A percentile compares a stretch with the other conserved stretches of the same genome.
Evolutionary conservation across 163 green algal genomes (phyloP).

Genomic region (Coccomyxa subellipsoidea): DNA sequence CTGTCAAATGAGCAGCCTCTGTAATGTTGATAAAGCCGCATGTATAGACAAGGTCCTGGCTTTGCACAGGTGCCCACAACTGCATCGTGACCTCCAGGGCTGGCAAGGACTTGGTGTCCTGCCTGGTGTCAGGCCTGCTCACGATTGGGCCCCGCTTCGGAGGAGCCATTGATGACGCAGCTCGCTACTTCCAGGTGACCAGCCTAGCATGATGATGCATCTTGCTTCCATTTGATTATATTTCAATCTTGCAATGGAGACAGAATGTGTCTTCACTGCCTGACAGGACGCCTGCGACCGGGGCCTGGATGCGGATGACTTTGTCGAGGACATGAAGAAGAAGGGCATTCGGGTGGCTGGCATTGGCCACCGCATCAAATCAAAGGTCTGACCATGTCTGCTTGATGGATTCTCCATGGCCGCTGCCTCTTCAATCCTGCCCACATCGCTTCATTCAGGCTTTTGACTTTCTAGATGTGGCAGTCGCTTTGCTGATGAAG

Average conservation of each 20-base stretch:
- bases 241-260: no score
- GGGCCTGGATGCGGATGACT: conserved; percentile 59
- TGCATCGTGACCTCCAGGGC: conserved; percentile 85
- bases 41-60: not conserved
- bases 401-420: no score
- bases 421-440: no score
- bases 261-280: no score
- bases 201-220: not conserved
- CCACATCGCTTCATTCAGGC: no score
- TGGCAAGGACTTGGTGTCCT: conserved; percentile 88
- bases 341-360: conserved; percentile 84
- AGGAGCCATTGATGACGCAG: conserved; percentile 89
- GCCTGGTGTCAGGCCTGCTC: conserved; percentile 83
- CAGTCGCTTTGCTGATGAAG: no score
- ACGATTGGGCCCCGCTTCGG: conserved; percentile 92
- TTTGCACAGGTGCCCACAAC: conserved; percentile 81
- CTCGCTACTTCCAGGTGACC: conserved; percentile 61
- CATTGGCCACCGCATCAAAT: conserved; percentile 96
- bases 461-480: no score
- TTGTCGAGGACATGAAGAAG: conserved; percentile 91
- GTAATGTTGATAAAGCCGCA: not conserved
- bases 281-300: conserved; percentile 56
- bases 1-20: no score
- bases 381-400: conserved; percentile 40
- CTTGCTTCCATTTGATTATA: no score